Conservation (phyloP, 2,329 filamentous ascomycete species). For the Furcasterigmium furcatum region DNA sequence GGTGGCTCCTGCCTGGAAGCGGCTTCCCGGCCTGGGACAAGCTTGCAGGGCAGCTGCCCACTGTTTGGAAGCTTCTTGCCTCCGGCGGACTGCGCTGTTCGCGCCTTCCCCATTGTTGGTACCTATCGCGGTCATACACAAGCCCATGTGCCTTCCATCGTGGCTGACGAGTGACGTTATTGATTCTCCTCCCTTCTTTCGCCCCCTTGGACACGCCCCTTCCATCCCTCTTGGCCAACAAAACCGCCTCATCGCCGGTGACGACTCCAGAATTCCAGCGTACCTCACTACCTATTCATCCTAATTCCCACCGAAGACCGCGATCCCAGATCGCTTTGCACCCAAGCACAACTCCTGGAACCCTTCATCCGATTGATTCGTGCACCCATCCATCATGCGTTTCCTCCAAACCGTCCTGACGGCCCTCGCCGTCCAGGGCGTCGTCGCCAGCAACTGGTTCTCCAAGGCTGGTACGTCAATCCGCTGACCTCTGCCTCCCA, state of each 20-base stretch:
- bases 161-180: constrained; percentile 13
- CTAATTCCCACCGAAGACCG: constrained; percentile 14
- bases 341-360: constrained; percentile 3
- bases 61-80: not conserved
- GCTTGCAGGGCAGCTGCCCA: not conserved
- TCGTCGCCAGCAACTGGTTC: constrained; percentile 79
- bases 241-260: constrained; percentile 12
- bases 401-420: constrained; percentile 68
- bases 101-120: not conserved
- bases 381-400: constrained; percentile 61
- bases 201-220: not conserved
- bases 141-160: not conserved
- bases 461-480: constrained; percentile 70
- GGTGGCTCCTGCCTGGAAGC: not conserved
- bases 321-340: constrained; percentile 8
- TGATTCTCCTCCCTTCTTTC: constrained; percentile 9
- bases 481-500: not conserved
- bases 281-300: constrained; percentile 7
- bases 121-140: not conserved
- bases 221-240: constrained; percentile 4
- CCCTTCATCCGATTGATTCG: constrained; percentile 10
- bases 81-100: not conserved
- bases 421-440: constrained; percentile 67
- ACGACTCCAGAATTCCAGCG: constrained; percentile 2
- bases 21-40: not conserved